Conservation (phyloP, 2,329 filamentous ascomycete species). For the Trichophyton schoenleinii region DNA sequence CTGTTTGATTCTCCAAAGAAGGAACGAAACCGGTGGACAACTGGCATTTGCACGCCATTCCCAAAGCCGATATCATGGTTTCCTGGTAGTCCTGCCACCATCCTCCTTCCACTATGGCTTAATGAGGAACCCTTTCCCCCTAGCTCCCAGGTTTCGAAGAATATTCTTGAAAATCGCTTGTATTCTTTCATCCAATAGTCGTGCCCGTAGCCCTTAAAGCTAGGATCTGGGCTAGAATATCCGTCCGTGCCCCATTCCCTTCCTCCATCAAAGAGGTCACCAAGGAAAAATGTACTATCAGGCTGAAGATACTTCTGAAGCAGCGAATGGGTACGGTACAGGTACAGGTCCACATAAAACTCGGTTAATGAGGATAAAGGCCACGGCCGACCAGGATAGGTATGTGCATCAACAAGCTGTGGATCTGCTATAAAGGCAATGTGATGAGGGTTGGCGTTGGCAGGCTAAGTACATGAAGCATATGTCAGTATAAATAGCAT, state of each 20-base stretch:
- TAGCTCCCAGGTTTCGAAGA: slow-evolving; percentile 56
- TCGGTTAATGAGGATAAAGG: slow-evolving; percentile 55
- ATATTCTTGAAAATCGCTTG: slow-evolving; percentile 71
- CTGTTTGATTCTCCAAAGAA: slow-evolving; percentile 89
- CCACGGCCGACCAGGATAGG: slow-evolving; percentile 77
- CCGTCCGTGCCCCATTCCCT: slow-evolving; percentile 76
- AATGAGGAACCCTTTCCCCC: slow-evolving; percentile 42
- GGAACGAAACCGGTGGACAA: slow-evolving; percentile 69
- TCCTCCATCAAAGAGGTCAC: slow-evolving; percentile 90
- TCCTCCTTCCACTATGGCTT: slow-evolving; percentile 56
- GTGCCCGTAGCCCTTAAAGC: slow-evolving; percentile 64
- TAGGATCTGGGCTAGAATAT: slow-evolving; percentile 49
- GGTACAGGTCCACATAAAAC: slow-evolving; percentile 76
- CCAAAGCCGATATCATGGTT: slow-evolving; percentile 95
- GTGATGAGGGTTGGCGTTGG: slow-evolving; percentile 66
- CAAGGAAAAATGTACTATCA: slow-evolving; percentile 79
- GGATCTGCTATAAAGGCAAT: slow-evolving; percentile 79
- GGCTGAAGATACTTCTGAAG: slow-evolving; percentile 67
- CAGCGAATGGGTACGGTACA: slow-evolving; percentile 67
- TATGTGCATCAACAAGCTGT: slow-evolving; percentile 84
- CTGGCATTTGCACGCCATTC: slow-evolving; percentile 64
- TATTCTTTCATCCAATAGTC: slow-evolving; percentile 82
- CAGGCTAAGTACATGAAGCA: slow-evolving; percentile 44
- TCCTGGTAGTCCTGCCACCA: slow-evolving; percentile 76
- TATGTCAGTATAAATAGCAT: neutral